Evolutionary conservation across 1,284 basidiomycete genomes (phyloP).

Genomic region (Sporisorium graminicola): DNA sequence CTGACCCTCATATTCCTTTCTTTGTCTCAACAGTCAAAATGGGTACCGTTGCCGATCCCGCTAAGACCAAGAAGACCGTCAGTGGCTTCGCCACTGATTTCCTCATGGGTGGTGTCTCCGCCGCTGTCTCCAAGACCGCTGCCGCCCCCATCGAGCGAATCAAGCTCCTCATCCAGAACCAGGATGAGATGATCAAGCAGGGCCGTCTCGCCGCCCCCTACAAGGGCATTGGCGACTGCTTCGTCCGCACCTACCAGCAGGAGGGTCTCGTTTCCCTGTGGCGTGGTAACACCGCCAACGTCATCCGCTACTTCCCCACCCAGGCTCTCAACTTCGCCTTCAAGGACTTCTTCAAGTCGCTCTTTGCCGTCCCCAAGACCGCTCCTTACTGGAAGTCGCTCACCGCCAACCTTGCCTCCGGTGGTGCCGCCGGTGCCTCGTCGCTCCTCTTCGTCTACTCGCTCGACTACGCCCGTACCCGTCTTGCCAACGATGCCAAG

Average conservation of each 20-base stretch:
- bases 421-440: slow-evolving; percentile 70
- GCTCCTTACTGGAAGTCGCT: slow-evolving; percentile 69
- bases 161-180: slow-evolving; percentile 70
- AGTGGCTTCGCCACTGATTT: slow-evolving; percentile 67
- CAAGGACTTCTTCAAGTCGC: slow-evolving; percentile 70
- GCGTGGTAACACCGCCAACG: slow-evolving; percentile 70
- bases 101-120: slow-evolving; percentile 70
- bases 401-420: slow-evolving; percentile 69
- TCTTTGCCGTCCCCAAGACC: slow-evolving; percentile 68
- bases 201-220: slow-evolving; percentile 69
- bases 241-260: slow-evolving; percentile 69
- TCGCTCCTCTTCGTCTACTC: slow-evolving; percentile 70
- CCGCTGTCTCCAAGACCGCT: slow-evolving; percentile 70
- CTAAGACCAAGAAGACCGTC: slow-evolving; percentile 60
- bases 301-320: slow-evolving; percentile 70
- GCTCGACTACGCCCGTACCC: slow-evolving; percentile 70
- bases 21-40: slow-evolving; percentile 48
- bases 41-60: slow-evolving; percentile 61
- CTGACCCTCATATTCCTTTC: slow-evolving; percentile 10
- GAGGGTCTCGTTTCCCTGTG: slow-evolving; percentile 69
- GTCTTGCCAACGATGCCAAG: slow-evolving; percentile 70
- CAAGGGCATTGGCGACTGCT: slow-evolving; percentile 70
- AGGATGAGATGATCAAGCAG: slow-evolving; percentile 71
- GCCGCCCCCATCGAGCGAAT: slow-evolving; percentile 70
- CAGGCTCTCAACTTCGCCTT: slow-evolving; percentile 70